Evolutionary conservation across 2,329 filamentous ascomycete genomes (phyloP).

Genomic region (Rosellinia necatrix): DNA sequence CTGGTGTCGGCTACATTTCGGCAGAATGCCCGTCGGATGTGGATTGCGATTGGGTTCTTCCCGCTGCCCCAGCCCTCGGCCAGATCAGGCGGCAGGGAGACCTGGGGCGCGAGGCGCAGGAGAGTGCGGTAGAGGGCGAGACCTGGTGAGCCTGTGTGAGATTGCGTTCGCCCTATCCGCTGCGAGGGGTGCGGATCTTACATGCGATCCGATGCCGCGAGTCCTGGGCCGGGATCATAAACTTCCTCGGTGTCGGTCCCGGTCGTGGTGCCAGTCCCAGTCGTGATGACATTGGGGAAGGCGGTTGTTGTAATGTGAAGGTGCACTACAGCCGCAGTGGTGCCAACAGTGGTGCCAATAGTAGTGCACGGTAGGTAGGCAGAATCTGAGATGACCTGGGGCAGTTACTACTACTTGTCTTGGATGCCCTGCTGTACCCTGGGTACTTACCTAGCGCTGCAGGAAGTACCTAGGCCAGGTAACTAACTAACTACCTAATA

Average conservation of each 20-base stretch:
- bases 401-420: too few relatives aligned
- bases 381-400: too few relatives aligned
- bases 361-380: background rate
- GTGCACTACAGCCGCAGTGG: background rate
- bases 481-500: too few relatives aligned
- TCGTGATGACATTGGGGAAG: conserved; percentile 12
- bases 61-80: conserved; percentile 34
- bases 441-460: too few relatives aligned
- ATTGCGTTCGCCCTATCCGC: background rate
- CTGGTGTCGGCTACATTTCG: conserved; percentile 63
- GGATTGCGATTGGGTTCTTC: conserved; percentile 55
- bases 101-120: conserved; percentile 58
- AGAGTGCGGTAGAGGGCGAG: conserved; percentile 76
- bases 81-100: conserved; percentile 58
- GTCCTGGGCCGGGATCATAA: conserved; percentile 53
- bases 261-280: conserved; percentile 1
- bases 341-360: background rate
- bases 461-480: too few relatives aligned
- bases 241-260: conserved; percentile 21
- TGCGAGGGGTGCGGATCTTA: conserved; percentile 31
- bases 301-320: background rate
- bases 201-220: conserved; percentile 60
- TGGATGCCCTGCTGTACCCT: too few relatives aligned
- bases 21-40: conserved; percentile 66
- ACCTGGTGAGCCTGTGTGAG: conserved; percentile 46